These are phyloP conservation scores for Solanum okadae DNA, from an alignment of 257 asterid genomes.

Conservation along the genomic window DNA sequence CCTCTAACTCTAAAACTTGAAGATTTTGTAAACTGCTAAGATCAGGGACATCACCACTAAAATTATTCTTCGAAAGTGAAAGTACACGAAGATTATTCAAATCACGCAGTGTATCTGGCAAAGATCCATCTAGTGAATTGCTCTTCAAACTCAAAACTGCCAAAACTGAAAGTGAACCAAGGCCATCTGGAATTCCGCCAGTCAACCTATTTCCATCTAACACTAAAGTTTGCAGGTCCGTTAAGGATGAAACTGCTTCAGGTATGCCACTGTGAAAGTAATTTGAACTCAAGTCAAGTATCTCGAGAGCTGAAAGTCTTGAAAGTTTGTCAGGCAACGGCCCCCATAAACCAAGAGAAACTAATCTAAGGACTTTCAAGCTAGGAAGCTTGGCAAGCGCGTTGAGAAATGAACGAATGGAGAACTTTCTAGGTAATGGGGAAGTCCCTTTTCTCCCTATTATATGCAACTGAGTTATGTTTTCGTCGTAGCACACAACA, in stretches of 20 bases:
- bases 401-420: constrained; percentile 49
- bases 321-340: constrained; percentile 36
- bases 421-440: constrained; percentile 51
- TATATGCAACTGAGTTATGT: constrained; percentile 76
- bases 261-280: constrained; percentile 56
- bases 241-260: constrained; percentile 26
- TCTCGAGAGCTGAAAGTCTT: constrained; percentile 58
- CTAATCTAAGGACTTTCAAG: constrained; percentile 71
- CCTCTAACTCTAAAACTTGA: constrained; percentile 59
- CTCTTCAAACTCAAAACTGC: constrained; percentile 55
- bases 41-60: constrained; percentile 75
- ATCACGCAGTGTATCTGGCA: constrained; percentile 45
- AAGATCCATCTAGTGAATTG: constrained; percentile 46
- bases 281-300: constrained; percentile 73
- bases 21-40: constrained; percentile 51
- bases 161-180: constrained; percentile 47
- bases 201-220: constrained; percentile 59
- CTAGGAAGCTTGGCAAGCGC: constrained; percentile 43
- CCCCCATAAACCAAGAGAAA: constrained; percentile 86
- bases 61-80: constrained; percentile 52
- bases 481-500: constrained; percentile 61
- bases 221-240: constrained; percentile 51
- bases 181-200: constrained; percentile 41
- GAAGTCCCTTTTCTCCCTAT: constrained; percentile 30
- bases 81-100: constrained; percentile 57